Evolutionary conservation across 306 rosid species (phyloP), one percentile per base, ranked within the genome.

Genomic region (Abrus pulchellus): DNA sequence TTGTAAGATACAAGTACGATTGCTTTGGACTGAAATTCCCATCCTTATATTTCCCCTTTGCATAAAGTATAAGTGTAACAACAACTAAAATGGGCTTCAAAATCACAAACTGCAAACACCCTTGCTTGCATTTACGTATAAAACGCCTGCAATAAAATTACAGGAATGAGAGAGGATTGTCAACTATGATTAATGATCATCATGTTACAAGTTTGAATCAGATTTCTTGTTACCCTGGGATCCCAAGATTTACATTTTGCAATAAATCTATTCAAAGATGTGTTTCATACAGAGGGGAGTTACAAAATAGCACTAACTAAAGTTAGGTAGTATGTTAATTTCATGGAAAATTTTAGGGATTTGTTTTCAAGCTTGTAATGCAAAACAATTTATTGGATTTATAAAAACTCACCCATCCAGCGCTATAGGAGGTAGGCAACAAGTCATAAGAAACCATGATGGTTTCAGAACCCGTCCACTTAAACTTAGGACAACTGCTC

Each of bases 61-160:
- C 93, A 7, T 88, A 93, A 65, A 93, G 94, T 81, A 93, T 33
- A 67, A 93, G 97, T 9, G 98, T 91, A 38, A 87, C 86, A 62
- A 82, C 94, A 80, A 78, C 98, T 87, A 93, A 86, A 70, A 87
- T 43, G 62, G 98, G 98, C 91, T 93, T 93, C 92, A 93, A 86
- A 86, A 93, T 88, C 77, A 93, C 98, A 86, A 93, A 93, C 84
- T 93, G 98, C 89, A 91, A 76, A 84, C 97, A 90, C 33, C 98
- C 97, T 88, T 93, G 98, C 85, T 93, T 93, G 93, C 98, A 93
- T 64, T 91, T 91, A 14, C 98, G 94, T 79, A 93, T 93, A 57
- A 93, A 93, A 76, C 98, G 98, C 85, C 98, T 93, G 92, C 87
- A 85, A 65, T 29, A 68, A 85, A 63, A 79, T 76, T 48, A 75